phyloP scores from a whole-genome alignment of 139 green algal species.

The Haematococcus lacustris region DNA sequence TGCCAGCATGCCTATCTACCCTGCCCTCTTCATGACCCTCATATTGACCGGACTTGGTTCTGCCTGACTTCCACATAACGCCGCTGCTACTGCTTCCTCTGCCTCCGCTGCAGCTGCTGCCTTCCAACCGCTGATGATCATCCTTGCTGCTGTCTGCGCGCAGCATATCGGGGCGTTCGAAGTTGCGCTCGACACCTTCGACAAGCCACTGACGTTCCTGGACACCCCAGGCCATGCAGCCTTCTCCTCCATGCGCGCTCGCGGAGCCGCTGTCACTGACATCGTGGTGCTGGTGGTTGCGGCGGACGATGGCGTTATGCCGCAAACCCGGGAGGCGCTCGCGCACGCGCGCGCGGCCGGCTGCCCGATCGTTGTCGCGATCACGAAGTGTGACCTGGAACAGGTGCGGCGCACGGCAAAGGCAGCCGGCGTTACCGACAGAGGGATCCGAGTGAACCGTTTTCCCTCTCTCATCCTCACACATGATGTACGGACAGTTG shows the following conservation, averaged over 20 bases:
- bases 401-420: no score
- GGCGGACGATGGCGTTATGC: conserved; percentile 88
- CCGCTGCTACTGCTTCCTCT: no score
- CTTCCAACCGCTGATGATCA: no score
- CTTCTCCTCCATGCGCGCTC: conserved; percentile 80
- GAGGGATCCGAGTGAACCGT: no score
- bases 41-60: no score
- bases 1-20: no score
- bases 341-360: conserved; percentile 47
- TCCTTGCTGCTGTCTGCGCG: conserved; percentile 1
- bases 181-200: conserved; percentile 48
- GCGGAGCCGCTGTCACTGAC: conserved; percentile 76
- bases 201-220: conserved; percentile 74
- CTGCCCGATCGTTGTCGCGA: conserved; percentile 78
- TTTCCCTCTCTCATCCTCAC: no score
- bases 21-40: no score
- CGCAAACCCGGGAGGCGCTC: conserved; percentile 74
- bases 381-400: conserved; percentile 85
- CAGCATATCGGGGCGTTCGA: conserved; percentile 90
- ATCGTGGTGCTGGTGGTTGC: conserved; percentile 85
- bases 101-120: no score
- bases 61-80: no score
- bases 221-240: conserved; percentile 92
- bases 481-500: no score
- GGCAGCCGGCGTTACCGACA: no score